Evolutionary conservation across 176 grass and related monocot species (phyloP), one percentile per base, ranked within the genome.

Genomic region (Rhynchospora tenuis): DNA sequence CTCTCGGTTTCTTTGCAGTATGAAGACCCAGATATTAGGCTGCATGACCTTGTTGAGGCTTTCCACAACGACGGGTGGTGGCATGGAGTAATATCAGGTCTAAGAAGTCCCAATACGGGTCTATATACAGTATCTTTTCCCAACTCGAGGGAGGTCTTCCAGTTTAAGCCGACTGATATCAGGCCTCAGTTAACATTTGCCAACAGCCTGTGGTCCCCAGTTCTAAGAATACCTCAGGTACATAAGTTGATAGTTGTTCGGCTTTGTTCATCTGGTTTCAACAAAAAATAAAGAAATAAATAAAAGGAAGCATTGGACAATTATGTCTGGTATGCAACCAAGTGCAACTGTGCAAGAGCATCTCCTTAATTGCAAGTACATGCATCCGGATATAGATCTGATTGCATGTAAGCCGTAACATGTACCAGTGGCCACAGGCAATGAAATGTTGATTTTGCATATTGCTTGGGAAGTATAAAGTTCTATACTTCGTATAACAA

Each of bases 121-220:
- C 16, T 9, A 22, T 97, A 89, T 71, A 59, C n/a, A 2, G 94
- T 97, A 7, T 85, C 85, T 23, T 92, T 97, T 63, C 92, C 92
- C 10, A 81, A 83, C 19, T 80, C 88, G 24, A 84, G 90, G 78
- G 92, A 97, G 62, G 73, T 74, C 59, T 42, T 92, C 4, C 85
- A 88, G 62, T 91, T 94, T 64, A 62, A 73, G n/a, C 83, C 64
- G 54, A 44, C 62, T 22, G 80, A 59, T 23, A 54, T 97, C 80
- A 85, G 94, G 7, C 88, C 77, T 33, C 87, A 85, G 24, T 81
- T 84, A 47, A 46, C 87, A 17, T 92, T 86, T 79, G 2, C 44
- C 31, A 59, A 73, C 10, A 57, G 61, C 0, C 45, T 52, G 3
- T 94, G 91, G 91, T 26, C 94, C 77, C 64, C 85, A 0, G 63